A percentile compares a stretch with the other conserved stretches of the same genome.
phyloP scores from a whole-genome alignment of 768 basidiomycete species.

The Panaeolus papilionaceus region DNA sequence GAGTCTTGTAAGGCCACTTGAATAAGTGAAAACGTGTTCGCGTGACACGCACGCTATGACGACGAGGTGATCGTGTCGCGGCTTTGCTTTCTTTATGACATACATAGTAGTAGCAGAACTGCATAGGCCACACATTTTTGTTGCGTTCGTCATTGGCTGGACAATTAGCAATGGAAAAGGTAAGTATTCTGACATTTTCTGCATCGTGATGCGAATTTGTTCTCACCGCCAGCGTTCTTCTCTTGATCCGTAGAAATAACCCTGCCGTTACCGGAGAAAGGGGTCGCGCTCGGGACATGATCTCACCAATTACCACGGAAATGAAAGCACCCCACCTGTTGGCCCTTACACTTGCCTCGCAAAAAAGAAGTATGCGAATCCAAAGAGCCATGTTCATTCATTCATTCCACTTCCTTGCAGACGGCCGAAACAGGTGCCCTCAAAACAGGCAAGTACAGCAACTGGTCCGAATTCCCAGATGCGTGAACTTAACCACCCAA shows the following conservation, averaged over 20 bases:
- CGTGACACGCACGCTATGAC: background rate
- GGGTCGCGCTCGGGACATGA: constrained; percentile 8
- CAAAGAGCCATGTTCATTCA: background rate
- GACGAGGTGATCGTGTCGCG: background rate
- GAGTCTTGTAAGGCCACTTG: background rate
- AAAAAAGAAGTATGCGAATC: constrained; percentile 5
- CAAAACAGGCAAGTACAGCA: background rate
- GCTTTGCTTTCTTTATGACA: background rate
- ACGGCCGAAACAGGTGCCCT: background rate
- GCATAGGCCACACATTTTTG: background rate
- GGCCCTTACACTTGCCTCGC: constrained; percentile 1
- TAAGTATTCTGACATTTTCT: background rate
- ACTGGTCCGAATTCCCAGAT: background rate
- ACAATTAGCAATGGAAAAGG: background rate
- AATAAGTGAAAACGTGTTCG: constrained; percentile 5
- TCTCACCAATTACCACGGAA: constrained; percentile 10
- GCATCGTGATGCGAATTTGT: background rate
- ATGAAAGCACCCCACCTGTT: constrained; percentile 3
- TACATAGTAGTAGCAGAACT: background rate
- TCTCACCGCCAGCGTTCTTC: background rate
- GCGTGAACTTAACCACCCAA: background rate
- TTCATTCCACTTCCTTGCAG: background rate
- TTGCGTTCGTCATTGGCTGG: background rate
- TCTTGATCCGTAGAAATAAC: constrained; percentile 5
- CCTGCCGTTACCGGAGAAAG: background rate